These are phyloP conservation scores for Calocybe cyanea DNA, from an alignment of 768 basidiomycete genomes.

Conservation along the genomic window DNA sequence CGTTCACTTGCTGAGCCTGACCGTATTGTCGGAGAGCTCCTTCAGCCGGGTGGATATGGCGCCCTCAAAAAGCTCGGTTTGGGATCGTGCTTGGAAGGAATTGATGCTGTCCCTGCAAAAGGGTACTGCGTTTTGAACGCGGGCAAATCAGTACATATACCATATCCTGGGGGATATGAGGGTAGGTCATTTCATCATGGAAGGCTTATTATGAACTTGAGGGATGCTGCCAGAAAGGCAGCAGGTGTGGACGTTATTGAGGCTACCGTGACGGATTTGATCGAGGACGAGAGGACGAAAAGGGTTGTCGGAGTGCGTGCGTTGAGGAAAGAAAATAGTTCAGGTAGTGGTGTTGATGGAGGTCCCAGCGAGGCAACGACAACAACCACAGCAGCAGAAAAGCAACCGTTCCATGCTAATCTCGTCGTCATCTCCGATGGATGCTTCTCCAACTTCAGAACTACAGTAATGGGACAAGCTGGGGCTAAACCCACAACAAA, in stretches of 20 bases:
- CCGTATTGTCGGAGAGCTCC: constrained; percentile 94
- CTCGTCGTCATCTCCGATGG: constrained; percentile 91
- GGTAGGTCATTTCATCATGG: constrained; percentile 96
- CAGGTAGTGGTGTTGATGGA: too few relatives aligned
- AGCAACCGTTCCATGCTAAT: constrained; percentile 63
- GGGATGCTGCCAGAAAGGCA: constrained; percentile 59
- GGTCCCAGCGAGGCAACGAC: too few relatives aligned
- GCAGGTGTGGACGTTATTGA: constrained; percentile 77
- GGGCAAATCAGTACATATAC: constrained; percentile 76
- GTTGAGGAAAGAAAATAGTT: constrained; percentile 40
- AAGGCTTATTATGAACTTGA: constrained; percentile 75
- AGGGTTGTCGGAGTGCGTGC: constrained; percentile 68
- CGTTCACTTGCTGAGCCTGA: constrained; percentile 91
- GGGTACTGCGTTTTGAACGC: constrained; percentile 82
- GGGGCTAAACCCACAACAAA: constrained; percentile 51
- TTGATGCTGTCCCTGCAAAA: constrained; percentile 76
- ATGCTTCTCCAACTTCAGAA: constrained; percentile 91
- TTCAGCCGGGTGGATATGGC: constrained; percentile 88
- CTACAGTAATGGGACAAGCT: constrained; percentile 52
- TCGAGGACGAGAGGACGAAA: constrained; percentile 48
- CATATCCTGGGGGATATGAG: constrained; percentile 71
- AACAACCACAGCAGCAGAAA: constrained; percentile 29
- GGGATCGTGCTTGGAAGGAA: constrained; percentile 71
- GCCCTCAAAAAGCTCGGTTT: constrained; percentile 79
- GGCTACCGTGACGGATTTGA: constrained; percentile 75